Evolutionary conservation across 2,329 filamentous ascomycete genomes (phyloP), one percentile per base, ranked within the genome.

Genomic region (Ophiostoma novo-ulmi): DNA sequence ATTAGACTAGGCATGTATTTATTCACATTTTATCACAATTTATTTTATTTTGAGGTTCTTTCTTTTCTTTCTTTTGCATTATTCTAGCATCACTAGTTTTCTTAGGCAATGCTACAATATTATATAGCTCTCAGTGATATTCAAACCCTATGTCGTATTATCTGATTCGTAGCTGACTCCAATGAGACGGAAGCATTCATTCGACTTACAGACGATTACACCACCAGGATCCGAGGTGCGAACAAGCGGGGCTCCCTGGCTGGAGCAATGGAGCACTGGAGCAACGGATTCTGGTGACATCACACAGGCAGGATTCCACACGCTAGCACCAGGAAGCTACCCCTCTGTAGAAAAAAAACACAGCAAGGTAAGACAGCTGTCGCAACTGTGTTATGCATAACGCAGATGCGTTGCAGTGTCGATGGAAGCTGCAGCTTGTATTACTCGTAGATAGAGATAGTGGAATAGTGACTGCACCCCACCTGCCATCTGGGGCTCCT

Each of bases 281-380:
- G 31, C 31, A 41, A 2, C 5, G 14, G 39, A 41, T 26, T 11
- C 31, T 58, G 52, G 58, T 63, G 58, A 63, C 58, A 63, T 63
- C 58, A 63, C 58, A 58, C n/a, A 31, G 52, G n/a, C 52, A 61
- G 55, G 55, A 61, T 61, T 61, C 5, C 55, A 61, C 55, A 11
- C 55, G 55, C 55, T 61, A 61, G 55, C 35, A 63, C n/a, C 14
- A 63, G 26, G 26, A 63, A 63, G 58, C 58, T 36, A 63, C 58
- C 58, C 58, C 58, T 63, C 58, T 63, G 58, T 63, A 63, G 58
- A 35, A 63, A 63, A 63, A 63, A 35, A 35, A 26, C 14, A 14
- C 6, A 31, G 22, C 52, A n/a, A n/a, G 44, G 22, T 8, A 58
- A 58, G 22, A 14, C n/a, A 55, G 52, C 11, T 58, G 52, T 58